These are phyloP conservation scores for Mortierella sp. DNA, from an alignment of 371 early-diverging fungal species.

Conservation along the genomic window DNA sequence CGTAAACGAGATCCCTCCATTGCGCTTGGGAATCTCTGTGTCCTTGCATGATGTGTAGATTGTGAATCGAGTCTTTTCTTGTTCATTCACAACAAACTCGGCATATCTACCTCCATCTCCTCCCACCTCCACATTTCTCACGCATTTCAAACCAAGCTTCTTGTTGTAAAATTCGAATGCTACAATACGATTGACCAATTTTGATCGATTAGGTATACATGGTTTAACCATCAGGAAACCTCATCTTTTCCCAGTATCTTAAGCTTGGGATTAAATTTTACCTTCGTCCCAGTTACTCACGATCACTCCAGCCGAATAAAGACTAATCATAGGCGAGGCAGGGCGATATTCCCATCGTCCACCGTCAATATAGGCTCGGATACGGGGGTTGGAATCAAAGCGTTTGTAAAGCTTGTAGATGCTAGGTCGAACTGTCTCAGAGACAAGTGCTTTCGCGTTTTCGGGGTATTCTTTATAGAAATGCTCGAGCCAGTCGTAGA, in stretches of 20 bases:
- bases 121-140: constrained; percentile 12
- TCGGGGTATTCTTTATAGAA: constrained; percentile 33
- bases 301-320: constrained; percentile 38
- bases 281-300: constrained; percentile 32
- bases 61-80: constrained; percentile 36
- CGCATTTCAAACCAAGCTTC: constrained; percentile 24
- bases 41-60: constrained; percentile 23
- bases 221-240: neutral
- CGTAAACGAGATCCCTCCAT: constrained; percentile 12
- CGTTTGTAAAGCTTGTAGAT: constrained; percentile 38
- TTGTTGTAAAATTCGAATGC: constrained; percentile 45
- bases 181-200: neutral
- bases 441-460: constrained; percentile 21
- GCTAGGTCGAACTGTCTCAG: constrained; percentile 35
- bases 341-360: constrained; percentile 52
- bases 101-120: constrained; percentile 25
- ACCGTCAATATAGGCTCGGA: constrained; percentile 43
- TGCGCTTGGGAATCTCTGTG: neutral
- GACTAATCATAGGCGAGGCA: constrained; percentile 15
- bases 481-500: constrained; percentile 41
- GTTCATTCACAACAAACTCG: constrained; percentile 23
- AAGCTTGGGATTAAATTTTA: neutral
- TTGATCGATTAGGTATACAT: neutral
- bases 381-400: constrained; percentile 31
- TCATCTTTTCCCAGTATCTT: neutral